Evolutionary conservation across 2,329 filamentous ascomycete species (phyloP).

Genomic region (Penicillium aurantiogriseum): DNA sequence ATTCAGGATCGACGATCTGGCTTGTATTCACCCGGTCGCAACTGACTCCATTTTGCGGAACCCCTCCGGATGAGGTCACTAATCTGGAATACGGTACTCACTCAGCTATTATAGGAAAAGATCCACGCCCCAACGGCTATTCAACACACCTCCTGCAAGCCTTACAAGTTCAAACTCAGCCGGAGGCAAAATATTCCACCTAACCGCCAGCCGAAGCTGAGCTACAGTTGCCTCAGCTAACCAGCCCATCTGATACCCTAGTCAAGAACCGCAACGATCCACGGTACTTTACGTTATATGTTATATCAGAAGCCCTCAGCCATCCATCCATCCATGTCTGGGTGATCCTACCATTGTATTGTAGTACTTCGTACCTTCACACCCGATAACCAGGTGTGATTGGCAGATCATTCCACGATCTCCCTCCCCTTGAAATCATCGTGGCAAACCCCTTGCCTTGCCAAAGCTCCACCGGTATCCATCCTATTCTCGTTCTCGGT

Average conservation of each 20-base stretch:
- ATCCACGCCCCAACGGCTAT: neutral
- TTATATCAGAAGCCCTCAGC: neutral
- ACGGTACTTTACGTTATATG: neutral
- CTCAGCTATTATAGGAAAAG: neutral
- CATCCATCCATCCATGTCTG: neutral
- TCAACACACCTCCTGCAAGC: neutral
- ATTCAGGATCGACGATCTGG: neutral
- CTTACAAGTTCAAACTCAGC: neutral
- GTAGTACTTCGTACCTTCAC: neutral
- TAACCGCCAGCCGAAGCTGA: neutral
- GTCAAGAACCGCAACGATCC: neutral
- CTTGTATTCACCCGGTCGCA: neutral
- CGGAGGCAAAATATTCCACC: neutral
- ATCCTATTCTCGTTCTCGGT: neutral
- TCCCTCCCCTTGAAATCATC: constrained; percentile 4
- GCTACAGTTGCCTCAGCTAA: neutral
- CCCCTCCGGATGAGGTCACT: neutral
- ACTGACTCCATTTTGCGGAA: no score
- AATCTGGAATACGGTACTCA: neutral
- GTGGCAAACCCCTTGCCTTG: constrained; percentile 7
- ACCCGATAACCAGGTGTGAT: constrained; percentile 4
- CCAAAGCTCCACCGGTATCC: neutral
- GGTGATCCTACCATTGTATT: neutral
- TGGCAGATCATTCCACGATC: constrained; percentile 24
- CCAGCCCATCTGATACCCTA: neutral